Conservation (phyloP, 148 eudicot species). For the Rhododendron williamsianum region DNA sequence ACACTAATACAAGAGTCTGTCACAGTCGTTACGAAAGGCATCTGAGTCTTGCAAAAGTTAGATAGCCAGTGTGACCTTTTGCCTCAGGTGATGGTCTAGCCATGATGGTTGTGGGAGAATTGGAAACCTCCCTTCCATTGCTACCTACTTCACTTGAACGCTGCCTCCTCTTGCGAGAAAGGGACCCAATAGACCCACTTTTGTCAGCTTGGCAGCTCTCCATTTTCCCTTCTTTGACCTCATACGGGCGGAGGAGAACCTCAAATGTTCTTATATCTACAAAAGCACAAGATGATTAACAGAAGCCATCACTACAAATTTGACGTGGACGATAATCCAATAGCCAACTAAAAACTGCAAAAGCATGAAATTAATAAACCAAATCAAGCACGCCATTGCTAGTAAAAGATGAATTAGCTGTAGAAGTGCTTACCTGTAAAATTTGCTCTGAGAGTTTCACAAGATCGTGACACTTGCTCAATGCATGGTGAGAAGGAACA, state of each 20-base stretch:
- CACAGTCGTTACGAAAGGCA: slow-evolving; percentile 22
- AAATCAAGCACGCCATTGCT: not conserved
- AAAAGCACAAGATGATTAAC: slow-evolving; percentile 5
- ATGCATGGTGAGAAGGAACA: slow-evolving; percentile 98
- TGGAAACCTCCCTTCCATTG: slow-evolving; percentile 34
- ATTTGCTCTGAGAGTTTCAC: slow-evolving; percentile 50
- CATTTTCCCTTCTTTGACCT: slow-evolving; percentile 56
- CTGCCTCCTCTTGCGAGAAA: slow-evolving; percentile 69
- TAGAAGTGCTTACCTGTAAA: slow-evolving; percentile 54
- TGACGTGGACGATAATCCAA: not conserved
- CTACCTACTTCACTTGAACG: slow-evolving; percentile 34
- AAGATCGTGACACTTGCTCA: slow-evolving; percentile 88
- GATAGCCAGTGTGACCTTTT: slow-evolving; percentile 88
- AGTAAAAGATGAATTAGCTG: not conserved
- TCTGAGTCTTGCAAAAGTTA: slow-evolving; percentile 83
- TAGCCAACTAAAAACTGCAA: not conserved
- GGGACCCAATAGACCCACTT: slow-evolving; percentile 30
- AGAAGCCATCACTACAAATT: not conserved
- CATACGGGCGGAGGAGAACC: slow-evolving; percentile 75
- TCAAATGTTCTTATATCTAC: slow-evolving; percentile 88
- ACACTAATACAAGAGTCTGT: not conserved
- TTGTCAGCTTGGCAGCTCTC: slow-evolving; percentile 34
- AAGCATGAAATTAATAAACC: not conserved
- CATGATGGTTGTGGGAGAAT: slow-evolving; percentile 41
- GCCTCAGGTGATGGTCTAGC: slow-evolving; percentile 68